Evolutionary conservation across 805 yeast genomes (phyloP).

Genomic region (Kuraishia capsulata): DNA sequence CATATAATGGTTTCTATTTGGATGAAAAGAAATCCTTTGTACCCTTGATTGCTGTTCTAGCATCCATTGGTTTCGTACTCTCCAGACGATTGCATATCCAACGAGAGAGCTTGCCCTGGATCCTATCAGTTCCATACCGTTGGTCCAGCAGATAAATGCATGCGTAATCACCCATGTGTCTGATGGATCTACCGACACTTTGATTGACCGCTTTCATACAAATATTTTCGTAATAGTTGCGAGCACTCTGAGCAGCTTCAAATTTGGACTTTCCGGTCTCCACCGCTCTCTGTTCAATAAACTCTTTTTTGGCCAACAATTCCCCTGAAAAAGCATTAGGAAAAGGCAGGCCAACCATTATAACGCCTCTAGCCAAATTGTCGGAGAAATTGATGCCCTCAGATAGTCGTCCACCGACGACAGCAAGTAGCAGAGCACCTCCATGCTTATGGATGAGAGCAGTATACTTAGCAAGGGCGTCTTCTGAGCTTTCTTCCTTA

Average conservation of each 20-base stretch:
- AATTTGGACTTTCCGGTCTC: slow-evolving; percentile 34
- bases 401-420: slow-evolving; percentile 87
- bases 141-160: slow-evolving; percentile 62
- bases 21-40: no score
- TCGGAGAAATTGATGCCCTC: slow-evolving; percentile 93
- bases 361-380: slow-evolving; percentile 76
- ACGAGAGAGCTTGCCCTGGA: slow-evolving; percentile 53
- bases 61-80: no score
- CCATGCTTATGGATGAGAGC: slow-evolving; percentile 20
- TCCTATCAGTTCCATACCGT: slow-evolving; percentile 36
- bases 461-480: slow-evolving; percentile 42
- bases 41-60: no score
- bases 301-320: slow-evolving; percentile 59
- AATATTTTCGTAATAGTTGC: slow-evolving; percentile 65
- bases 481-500: slow-evolving; percentile 42
- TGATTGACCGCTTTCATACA: slow-evolving; percentile 92
- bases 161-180: slow-evolving; percentile 79
- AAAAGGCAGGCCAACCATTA: slow-evolving; percentile 83
- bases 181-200: slow-evolving; percentile 83
- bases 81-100: slow-evolving; percentile 58
- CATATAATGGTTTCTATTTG: no score
- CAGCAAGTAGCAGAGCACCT: slow-evolving; percentile 71
- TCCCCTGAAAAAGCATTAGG: slow-evolving; percentile 84
- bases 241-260: slow-evolving; percentile 38
- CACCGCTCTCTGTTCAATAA: slow-evolving; percentile 44